These are phyloP conservation scores for Phytophthora sojae DNA, from an alignment of 352 stramenopile species.

Conservation along the genomic window DNA sequence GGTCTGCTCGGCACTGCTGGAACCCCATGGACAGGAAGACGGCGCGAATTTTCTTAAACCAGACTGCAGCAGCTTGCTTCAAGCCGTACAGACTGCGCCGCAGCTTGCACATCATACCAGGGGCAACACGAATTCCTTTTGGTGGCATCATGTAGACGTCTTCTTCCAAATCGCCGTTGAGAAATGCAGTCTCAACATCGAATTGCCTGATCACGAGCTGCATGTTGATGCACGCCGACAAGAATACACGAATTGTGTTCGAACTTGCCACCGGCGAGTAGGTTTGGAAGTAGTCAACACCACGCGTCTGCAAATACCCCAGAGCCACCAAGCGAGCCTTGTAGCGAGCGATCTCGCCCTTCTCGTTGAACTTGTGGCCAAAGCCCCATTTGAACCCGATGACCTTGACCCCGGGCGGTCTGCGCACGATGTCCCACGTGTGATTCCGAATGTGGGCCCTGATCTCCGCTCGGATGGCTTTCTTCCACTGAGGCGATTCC, in stretches of 20 bases:
- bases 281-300: conserved; percentile 36
- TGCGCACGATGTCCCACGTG: conserved; percentile 21
- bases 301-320: conserved; percentile 29
- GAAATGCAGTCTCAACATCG: conserved; percentile 45
- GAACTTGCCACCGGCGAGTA: conserved; percentile 38
- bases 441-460: conserved; percentile 10
- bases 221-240: no score
- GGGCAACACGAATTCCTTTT: conserved; percentile 11
- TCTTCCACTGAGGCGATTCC: conserved; percentile 19
- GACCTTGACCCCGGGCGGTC: conserved; percentile 18
- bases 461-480: conserved; percentile 14
- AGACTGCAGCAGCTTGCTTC: no score
- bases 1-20: conserved; percentile 2
- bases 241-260: conserved; percentile 31
- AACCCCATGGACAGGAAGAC: conserved; percentile 12
- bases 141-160: conserved; percentile 36
- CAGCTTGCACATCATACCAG: conserved; percentile 31
- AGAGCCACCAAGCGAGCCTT: conserved; percentile 39
- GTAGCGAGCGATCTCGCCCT: conserved; percentile 27
- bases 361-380: conserved; percentile 28
- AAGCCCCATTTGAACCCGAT: conserved; percentile 41
- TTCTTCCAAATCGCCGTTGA: conserved; percentile 44
- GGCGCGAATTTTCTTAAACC: conserved; percentile 36
- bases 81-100: no score
- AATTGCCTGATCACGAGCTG: conserved; percentile 36